Conservation (phyloP, 2,329 filamentous ascomycete species). For the Diaporthe vaccinii region DNA sequence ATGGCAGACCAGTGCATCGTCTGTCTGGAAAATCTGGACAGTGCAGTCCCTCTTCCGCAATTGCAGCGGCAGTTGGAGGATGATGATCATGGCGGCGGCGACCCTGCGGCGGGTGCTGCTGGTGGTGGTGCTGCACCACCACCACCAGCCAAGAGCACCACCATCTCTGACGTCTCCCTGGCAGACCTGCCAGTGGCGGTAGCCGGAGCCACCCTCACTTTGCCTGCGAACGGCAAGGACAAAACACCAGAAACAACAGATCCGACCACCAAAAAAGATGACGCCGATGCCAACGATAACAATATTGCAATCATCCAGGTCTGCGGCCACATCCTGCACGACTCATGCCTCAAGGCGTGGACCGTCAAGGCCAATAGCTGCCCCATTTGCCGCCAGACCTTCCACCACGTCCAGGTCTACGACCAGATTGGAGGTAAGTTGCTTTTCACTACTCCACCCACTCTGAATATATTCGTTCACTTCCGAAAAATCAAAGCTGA, state of each 20-base stretch:
- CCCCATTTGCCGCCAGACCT: conserved; percentile 92
- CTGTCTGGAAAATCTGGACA: conserved; percentile 72
- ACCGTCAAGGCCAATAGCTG: conserved; percentile 97
- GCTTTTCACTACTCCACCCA: background rate
- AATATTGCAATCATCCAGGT: conserved; percentile 74
- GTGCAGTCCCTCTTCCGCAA: conserved; percentile 46
- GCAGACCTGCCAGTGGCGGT: conserved; percentile 42
- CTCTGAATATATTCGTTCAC: background rate
- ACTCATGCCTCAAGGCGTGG: conserved; percentile 94
- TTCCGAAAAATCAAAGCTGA: conserved; percentile 41
- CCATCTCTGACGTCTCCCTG: conserved; percentile 37
- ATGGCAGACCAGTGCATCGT: conserved; percentile 78
- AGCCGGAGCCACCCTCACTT: conserved; percentile 43
- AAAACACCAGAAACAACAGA: conserved; percentile 44
- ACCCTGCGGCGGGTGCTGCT: conserved; percentile 33
- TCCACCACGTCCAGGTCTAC: conserved; percentile 90
- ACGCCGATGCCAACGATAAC: conserved; percentile 50
- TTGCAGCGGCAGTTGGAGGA: conserved; percentile 40
- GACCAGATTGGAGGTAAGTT: conserved; percentile 82
- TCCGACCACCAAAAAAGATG: conserved; percentile 42
- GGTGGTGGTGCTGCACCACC: conserved; percentile 36
- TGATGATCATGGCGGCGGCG: conserved; percentile 44
- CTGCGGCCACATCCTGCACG: conserved; percentile 93
- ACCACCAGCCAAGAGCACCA: conserved; percentile 34
- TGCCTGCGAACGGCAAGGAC: conserved; percentile 47